phyloP scores from a whole-genome alignment of 257 asterid genomes.

The Ballota nigra region DNA sequence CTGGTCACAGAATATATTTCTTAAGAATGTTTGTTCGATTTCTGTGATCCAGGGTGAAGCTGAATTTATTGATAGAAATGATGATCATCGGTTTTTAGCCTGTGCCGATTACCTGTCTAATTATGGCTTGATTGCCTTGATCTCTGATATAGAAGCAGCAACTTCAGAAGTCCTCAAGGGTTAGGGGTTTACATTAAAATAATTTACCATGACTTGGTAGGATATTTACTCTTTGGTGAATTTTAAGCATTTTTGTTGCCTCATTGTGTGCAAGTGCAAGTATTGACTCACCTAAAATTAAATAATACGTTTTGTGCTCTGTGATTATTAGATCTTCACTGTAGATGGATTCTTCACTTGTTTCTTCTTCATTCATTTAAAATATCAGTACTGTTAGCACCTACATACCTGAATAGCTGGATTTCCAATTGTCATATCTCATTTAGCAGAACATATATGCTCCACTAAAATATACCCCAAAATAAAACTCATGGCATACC shows the following conservation, averaged over 20 bases:
- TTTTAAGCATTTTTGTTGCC: neutral
- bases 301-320: neutral
- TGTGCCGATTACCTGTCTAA: constrained; percentile 68
- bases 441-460: neutral
- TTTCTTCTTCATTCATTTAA: neutral
- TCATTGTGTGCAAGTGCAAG: neutral
- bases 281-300: too few relatives aligned
- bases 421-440: neutral
- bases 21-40: constrained; percentile 8
- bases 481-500: neutral
- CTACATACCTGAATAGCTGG: neutral
- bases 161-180: too few relatives aligned
- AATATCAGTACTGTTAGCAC: neutral
- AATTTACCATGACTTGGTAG: too few relatives aligned
- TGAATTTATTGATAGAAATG: constrained; percentile 51
- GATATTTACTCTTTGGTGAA: neutral
- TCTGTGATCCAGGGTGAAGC: constrained; percentile 45
- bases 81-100: constrained; percentile 62
- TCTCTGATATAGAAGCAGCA: too few relatives aligned
- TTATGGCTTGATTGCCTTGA: constrained; percentile 54
- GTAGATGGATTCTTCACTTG: neutral
- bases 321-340: neutral
- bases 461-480: neutral
- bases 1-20: too few relatives aligned
- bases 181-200: too few relatives aligned